Base-by-base conservation (phyloP, 805 yeast genomes). In the Candida khao-thaluensis region DNA sequence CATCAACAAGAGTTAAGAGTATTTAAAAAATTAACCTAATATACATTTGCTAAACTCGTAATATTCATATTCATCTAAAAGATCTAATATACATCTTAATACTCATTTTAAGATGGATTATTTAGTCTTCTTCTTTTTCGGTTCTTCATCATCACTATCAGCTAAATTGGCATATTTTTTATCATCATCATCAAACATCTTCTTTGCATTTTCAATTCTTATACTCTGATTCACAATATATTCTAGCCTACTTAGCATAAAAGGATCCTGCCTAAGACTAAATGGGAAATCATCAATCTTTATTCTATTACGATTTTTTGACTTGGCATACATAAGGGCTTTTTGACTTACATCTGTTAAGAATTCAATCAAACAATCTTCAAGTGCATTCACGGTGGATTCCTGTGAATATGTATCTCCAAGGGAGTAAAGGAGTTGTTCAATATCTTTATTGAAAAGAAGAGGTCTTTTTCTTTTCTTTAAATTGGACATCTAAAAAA, bases 321-420 rank as follows among this genome's bases (percentile, higher is more conserved):
- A 52, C 31, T 57, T 49, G 7, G 74, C 69, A 42, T 51, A 66
- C 25, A 45, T 49, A 23, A 59, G 52, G 7, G 62, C 47, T 27
- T 64, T 62, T 21, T 57, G 61, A 17, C 64, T 62, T 10, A 65
- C 44, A 38, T 67, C 71, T 8, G 58, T 49, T 16, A 69, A 50
- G 37, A 54, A 69, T 41, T 67, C 72, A 31, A 54, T 57, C 11
- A 69, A 50, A 12, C 61, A 52, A 34, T 69, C 74, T 40, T 69
- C 74, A 3, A 69, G 51, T 7, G 67, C 56, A 40, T 54, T 61
- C 2, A 67, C 54, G 2, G 72, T 66, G 16, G 63, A 45, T 27
- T 69, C 73, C 4, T 57, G 54, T 10, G 67, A 60, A 7, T 62
- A 62, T 0, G 72, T 69, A 41, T 69, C 74, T 1, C 74, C 74